Conservation (phyloP, 1,139 yeast genomes). For the Chernovozyma aurita region DNA sequence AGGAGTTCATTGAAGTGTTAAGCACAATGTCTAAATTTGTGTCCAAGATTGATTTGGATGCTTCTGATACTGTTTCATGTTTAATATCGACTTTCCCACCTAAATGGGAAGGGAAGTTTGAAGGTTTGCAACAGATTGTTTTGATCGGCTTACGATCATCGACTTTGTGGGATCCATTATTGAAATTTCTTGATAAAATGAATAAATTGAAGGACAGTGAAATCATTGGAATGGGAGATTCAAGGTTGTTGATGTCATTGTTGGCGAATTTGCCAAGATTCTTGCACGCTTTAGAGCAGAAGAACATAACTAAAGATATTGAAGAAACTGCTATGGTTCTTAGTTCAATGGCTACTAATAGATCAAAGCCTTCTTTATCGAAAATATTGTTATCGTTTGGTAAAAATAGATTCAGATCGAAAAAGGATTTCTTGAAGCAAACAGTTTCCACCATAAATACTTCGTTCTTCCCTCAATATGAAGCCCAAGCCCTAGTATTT, state of each 20-base stretch:
- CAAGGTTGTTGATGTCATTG: constrained; percentile 66
- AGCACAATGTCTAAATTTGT: constrained; percentile 79
- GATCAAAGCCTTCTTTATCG: constrained; percentile 57
- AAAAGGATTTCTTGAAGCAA: constrained; percentile 83
- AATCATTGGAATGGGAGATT: constrained; percentile 69
- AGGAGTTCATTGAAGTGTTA: constrained; percentile 83
- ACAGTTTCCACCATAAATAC: constrained; percentile 63
- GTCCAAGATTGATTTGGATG: constrained; percentile 80
- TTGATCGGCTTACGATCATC: constrained; percentile 81
- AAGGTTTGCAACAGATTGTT: constrained; percentile 77
- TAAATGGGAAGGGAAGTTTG: constrained; percentile 92
- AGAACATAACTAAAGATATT: constrained; percentile 47
- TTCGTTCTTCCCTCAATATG: constrained; percentile 69
- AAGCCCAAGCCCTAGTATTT: constrained; percentile 71
- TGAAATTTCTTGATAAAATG: constrained; percentile 69
- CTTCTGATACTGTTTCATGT: constrained; percentile 81
- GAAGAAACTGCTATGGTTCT: constrained; percentile 56
- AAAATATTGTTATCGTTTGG: constrained; percentile 74
- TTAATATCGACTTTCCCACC: constrained; percentile 86
- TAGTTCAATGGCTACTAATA: constrained; percentile 55
- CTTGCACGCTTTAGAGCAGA: constrained; percentile 60
- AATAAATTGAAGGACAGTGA: constrained; percentile 67
- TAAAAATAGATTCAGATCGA: constrained; percentile 76
- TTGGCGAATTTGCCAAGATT: constrained; percentile 81
- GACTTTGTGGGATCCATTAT: constrained; percentile 72